Conservation (phyloP, 345 rosid species). For the Rhodomyrtus tomentosa region DNA sequence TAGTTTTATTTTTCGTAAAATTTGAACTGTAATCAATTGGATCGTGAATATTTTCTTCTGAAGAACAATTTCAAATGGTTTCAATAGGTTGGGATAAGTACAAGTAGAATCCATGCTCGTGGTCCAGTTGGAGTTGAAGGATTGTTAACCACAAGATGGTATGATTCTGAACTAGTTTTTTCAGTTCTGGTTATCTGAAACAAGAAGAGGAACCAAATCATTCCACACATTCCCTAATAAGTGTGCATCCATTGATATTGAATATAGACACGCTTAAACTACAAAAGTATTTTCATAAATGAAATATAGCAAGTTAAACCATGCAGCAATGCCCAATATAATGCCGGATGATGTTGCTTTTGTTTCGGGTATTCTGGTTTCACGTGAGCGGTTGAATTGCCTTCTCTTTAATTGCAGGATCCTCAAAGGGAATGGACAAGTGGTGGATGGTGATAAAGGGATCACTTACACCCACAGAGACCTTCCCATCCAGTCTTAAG, state of each 20-base stretch:
- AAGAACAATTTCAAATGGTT: not conserved
- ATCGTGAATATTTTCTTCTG: not conserved
- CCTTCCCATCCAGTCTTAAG: conserved; percentile 18
- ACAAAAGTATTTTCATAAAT: not conserved
- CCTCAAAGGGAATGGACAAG: conserved; percentile 86
- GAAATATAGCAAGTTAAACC: not conserved
- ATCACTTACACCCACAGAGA: conserved; percentile 64
- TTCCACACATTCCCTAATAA: not conserved
- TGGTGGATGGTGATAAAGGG: conserved; percentile 84
- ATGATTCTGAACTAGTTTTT: conserved; percentile 1
- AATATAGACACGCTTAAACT: not conserved
- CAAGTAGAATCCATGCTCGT: conserved; percentile 95
- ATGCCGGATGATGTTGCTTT: not conserved
- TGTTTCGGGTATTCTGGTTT: not conserved
- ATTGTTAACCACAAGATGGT: conserved; percentile 92
- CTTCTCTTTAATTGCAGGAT: conserved; percentile 43
- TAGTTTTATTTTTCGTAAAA: not conserved
- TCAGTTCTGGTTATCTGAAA: not conserved
- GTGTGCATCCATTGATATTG: not conserved
- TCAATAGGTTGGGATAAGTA: conserved; percentile 87
- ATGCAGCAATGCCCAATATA: not conserved
- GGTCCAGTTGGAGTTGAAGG: conserved; percentile 99
- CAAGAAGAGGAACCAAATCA: not conserved
- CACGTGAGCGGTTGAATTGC: not conserved
- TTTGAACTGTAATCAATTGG: not conserved